Conservation (phyloP, 805 yeast genomes). For the Hanseniaspora taiwanica region DNA sequence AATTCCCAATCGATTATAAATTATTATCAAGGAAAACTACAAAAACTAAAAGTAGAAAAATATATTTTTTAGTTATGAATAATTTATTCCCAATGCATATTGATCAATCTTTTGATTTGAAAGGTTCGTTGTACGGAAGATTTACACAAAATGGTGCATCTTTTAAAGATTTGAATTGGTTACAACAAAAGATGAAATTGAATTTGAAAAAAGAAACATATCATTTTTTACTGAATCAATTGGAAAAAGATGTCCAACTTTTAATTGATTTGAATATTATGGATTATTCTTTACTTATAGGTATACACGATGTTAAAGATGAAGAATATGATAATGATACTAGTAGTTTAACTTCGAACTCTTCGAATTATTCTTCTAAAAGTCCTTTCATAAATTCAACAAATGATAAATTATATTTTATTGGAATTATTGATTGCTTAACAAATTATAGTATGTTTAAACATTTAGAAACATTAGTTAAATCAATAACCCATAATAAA, state of each 20-base stretch:
- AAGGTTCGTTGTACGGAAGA: constrained; percentile 86
- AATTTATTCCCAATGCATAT: constrained; percentile 90
- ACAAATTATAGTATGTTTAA: constrained; percentile 69
- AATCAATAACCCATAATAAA: constrained; percentile 57
- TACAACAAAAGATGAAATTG: constrained; percentile 51
- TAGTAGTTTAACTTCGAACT: no score
- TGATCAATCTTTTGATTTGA: constrained; percentile 74
- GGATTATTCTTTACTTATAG: constrained; percentile 89
- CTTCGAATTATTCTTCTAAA: no score
- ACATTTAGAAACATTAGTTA: constrained; percentile 73
- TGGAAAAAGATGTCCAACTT: constrained; percentile 60
- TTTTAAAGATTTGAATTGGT: constrained; percentile 81
- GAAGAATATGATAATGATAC: constrained; percentile 34
- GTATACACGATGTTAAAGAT: constrained; percentile 50
- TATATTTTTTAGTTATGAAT: constrained; percentile 93
- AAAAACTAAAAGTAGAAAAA: constrained; percentile 42
- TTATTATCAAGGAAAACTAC: constrained; percentile 4
- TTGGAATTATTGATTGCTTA: constrained; percentile 90
- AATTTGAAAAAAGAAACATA: constrained; percentile 63
- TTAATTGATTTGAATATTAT: constrained; percentile 69
- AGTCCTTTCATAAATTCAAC: constrained; percentile 46
- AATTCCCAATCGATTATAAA: constrained; percentile 53
- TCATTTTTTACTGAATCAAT: constrained; percentile 48
- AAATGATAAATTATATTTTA: constrained; percentile 58
- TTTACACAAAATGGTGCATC: constrained; percentile 36